Percentiles rank a stretch among this genome's conserved stretches.
phyloP scores from a whole-genome alignment of 2,329 filamentous ascomycete genomes.

The Alternaria brassicae region DNA sequence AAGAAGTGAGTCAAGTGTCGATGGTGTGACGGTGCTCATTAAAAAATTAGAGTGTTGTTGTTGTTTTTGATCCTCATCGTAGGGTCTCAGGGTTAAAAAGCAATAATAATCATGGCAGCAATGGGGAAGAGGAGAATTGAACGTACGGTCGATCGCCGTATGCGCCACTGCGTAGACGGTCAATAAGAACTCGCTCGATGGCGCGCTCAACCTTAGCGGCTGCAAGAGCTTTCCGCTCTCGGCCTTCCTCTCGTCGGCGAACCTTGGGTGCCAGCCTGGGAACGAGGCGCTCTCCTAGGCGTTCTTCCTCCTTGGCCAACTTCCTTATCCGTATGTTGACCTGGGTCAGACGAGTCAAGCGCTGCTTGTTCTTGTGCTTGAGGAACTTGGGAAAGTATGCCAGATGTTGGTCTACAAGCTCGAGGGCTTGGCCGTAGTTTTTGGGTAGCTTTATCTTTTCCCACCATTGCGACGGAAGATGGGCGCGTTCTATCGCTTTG shows the following conservation, averaged over 20 bases:
- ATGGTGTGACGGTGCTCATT: constrained; percentile 8
- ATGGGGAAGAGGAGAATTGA: not conserved
- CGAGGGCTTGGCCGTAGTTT: constrained; percentile 89
- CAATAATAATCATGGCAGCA: constrained; percentile 15
- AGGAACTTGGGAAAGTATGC: constrained; percentile 96
- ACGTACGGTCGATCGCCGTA: constrained; percentile 83
- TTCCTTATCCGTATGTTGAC: constrained; percentile 80
- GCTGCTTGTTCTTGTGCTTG: constrained; percentile 94
- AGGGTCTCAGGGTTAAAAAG: constrained; percentile 21
- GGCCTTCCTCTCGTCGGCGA: constrained; percentile 57
- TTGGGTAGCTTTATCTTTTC: constrained; percentile 87
- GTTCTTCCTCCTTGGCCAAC: constrained; percentile 86
- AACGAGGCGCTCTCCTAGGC: constrained; percentile 86
- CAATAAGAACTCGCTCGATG: constrained; percentile 93
- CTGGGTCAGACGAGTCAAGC: constrained; percentile 89
- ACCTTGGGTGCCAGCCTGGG: constrained; percentile 93
- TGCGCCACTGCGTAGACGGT: constrained; percentile 86
- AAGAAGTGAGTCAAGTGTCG: not conserved
- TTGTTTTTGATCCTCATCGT: constrained; percentile 17
- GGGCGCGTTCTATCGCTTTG: constrained; percentile 77
- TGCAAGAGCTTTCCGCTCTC: constrained; percentile 59
- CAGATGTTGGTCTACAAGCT: constrained; percentile 67
- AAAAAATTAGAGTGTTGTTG: constrained; percentile 18
- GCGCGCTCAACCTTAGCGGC: constrained; percentile 90
- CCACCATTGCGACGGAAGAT: constrained; percentile 88